phyloP scores from a whole-genome alignment of 345 rosid species.

The Camelina neglecta region DNA sequence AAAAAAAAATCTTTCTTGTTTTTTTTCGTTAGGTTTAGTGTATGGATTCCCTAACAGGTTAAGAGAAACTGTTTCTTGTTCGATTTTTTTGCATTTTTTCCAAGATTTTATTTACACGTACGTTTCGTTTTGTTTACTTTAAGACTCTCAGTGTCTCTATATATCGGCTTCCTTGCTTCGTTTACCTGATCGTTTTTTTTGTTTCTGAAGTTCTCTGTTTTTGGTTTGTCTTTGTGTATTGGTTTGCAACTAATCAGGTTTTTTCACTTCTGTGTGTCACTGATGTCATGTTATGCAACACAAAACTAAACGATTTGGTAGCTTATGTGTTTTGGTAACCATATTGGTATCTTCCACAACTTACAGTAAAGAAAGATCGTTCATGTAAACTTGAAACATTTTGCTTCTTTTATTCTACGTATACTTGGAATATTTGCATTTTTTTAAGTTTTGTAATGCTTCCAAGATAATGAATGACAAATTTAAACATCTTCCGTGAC shows the following conservation, averaged over 20 bases:
- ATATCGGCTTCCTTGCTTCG: background rate
- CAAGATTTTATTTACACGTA: too few species aligned
- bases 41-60: background rate
- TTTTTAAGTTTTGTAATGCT: background rate
- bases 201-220: background rate
- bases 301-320: background rate
- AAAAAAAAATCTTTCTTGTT: too few species aligned
- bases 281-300: background rate
- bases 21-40: background rate
- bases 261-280: background rate
- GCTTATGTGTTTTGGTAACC: background rate
- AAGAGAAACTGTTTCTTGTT: background rate
- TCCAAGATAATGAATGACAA: background rate
- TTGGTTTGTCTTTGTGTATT: background rate
- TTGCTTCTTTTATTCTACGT: background rate
- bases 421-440: background rate
- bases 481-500: background rate
- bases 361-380: too few species aligned
- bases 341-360: background rate
- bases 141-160: background rate
- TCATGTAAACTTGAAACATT: background rate
- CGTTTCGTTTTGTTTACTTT: too few species aligned
- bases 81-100: background rate
- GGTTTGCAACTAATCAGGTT: too few species aligned
- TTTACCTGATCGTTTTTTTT: background rate